Evolutionary conservation across 2,329 filamentous ascomycete genomes (phyloP), one percentile per base, ranked within the genome.

Genomic region (Hymenoscyphus repandus): DNA sequence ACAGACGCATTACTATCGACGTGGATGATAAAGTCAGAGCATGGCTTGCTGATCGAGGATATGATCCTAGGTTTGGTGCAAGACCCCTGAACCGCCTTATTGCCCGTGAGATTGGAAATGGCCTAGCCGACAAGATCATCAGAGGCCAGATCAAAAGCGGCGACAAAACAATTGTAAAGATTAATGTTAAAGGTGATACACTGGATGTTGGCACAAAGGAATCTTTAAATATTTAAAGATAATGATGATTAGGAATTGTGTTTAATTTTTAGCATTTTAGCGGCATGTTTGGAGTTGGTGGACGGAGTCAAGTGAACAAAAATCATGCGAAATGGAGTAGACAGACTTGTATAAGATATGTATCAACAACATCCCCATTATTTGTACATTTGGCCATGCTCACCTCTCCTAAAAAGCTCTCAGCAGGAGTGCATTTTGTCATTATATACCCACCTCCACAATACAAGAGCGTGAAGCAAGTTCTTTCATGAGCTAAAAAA

Each of bases 71-170:
- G 63, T 97, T 90, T 66, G 93, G 93, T 56, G 93, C 93, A 6
- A 78, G 93, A 6, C 93, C 93, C 27, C 75, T 97, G 31, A 96
- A 97, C 68, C 78, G 93, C 34, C 78, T 97, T 47, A 96, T 97
- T 58, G 82, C 87, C 18, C 95, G 86, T 63, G 83, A 96, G 70
- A 90, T 99, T 58, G 85, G 88, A 53, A 96, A 96, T 67, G 78
- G 82, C 3, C 76, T 97, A 36, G 93, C 93, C 0, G 91, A 96
- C 65, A 87, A 86, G 72, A 95, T 99, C 62, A 97, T 97, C 61
- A 78, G 87, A 49, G 93, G 93, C 17, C 74, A 90, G 68, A 71
- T 97, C 53, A 86, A 83, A 68, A 80, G 75, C 51, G 90, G 90
- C 1, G 84, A 95, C 62, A 78, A 72, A 2, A 92, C 87, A 4